Evolutionary conservation across 108 stramenopile species (phyloP).

Genomic region (Cyclostephanos tholiformis): DNA sequence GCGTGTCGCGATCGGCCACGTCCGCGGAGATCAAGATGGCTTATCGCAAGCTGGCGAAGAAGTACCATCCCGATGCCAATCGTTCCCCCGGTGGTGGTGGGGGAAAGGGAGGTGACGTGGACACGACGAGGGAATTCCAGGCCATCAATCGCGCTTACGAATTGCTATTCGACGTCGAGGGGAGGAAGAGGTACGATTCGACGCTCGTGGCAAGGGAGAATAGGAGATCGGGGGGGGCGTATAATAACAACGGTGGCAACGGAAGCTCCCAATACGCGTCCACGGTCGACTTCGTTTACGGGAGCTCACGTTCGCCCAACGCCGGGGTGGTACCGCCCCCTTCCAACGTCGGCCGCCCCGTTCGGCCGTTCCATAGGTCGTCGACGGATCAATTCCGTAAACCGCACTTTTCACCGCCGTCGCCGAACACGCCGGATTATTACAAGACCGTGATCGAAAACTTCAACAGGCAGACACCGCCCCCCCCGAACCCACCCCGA

Average conservation of each 20-base stretch:
- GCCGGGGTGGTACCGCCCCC: background rate
- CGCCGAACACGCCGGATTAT: background rate
- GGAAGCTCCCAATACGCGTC: background rate
- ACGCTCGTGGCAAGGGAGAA: constrained; percentile 79
- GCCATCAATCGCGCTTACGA: constrained; percentile 91
- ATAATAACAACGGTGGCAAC: too few species aligned
- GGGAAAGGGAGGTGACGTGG: constrained; percentile 27
- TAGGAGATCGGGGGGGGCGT: constrained; percentile 49
- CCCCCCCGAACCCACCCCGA: background rate
- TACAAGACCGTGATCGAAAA: background rate
- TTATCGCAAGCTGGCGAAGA: constrained; percentile 81
- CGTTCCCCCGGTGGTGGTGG: constrained; percentile 9
- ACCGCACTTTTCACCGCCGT: background rate
- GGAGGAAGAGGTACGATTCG: constrained; percentile 86
- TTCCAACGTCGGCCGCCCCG: too few species aligned
- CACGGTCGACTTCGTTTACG: background rate
- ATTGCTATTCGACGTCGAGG: constrained; percentile 83
- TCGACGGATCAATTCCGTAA: background rate
- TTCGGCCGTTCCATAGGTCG: background rate
- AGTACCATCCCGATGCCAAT: constrained; percentile 90
- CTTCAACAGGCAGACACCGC: background rate
- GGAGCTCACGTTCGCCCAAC: background rate
- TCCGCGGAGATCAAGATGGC: constrained; percentile 81
- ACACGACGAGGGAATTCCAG: constrained; percentile 77
- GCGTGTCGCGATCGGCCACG: constrained; percentile 67